Percentiles rank a stretch among this genome's conserved stretches.
These are phyloP conservation scores for Kentomonas sorsogonicus DNA, from an alignment of 208 protist genomes.

Conservation along the genomic window DNA sequence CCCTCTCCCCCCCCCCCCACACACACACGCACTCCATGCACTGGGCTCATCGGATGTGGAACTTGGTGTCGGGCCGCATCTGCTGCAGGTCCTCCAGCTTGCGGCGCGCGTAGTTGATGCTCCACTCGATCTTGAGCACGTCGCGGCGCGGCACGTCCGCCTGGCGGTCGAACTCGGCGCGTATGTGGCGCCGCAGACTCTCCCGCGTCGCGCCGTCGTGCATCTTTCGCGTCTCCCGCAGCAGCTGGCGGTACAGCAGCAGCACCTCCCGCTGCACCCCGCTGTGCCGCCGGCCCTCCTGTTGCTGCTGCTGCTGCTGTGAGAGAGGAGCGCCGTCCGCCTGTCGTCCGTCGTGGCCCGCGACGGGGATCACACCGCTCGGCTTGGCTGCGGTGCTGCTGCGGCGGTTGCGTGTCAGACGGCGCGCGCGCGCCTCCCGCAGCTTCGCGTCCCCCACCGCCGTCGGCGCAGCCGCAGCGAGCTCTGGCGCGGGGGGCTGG, in stretches of 20 bases:
- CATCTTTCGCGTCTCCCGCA: slow-evolving; percentile 54
- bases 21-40: background rate
- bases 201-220: slow-evolving; percentile 46
- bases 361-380: background rate
- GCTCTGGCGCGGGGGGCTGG: background rate
- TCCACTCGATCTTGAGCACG: slow-evolving; percentile 82
- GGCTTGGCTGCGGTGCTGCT: background rate
- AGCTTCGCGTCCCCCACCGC: background rate
- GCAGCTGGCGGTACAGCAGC: slow-evolving; percentile 53
- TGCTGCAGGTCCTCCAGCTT: slow-evolving; percentile 81
- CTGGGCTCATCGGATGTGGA: slow-evolving; percentile 19
- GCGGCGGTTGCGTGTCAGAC: background rate
- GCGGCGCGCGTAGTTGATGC: slow-evolving; percentile 64
- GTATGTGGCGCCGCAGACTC: slow-evolving; percentile 52
- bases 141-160: slow-evolving; percentile 46
- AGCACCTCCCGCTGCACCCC: slow-evolving; percentile 79
- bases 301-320: background rate
- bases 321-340: too few relatives aligned
- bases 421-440: background rate
- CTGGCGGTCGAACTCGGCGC: slow-evolving; percentile 65
- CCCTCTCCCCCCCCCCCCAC: slow-evolving; percentile 1
- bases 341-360: too few relatives aligned
- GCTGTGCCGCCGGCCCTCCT: slow-evolving; percentile 33
- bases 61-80: slow-evolving; percentile 59
- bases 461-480: background rate